These are phyloP conservation scores for Penicillium italicum DNA, from an alignment of 2,329 filamentous ascomycete genomes.

Conservation along the genomic window DNA sequence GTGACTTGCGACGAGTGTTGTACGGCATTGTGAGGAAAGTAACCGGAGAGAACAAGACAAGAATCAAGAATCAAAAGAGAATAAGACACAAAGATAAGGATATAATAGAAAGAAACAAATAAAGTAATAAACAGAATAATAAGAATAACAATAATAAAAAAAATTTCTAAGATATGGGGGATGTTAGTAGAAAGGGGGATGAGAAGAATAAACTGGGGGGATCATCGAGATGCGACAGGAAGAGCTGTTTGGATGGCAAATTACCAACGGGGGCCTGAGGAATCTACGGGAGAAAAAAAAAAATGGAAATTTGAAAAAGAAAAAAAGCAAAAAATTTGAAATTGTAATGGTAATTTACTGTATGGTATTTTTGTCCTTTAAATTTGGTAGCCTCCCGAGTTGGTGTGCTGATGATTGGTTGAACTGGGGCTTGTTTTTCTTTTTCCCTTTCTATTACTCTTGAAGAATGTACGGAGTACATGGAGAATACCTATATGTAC, in stretches of 20 bases:
- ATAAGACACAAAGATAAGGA: not conserved
- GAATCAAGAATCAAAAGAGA: slow-evolving; percentile 8
- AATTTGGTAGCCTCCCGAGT: slow-evolving; percentile 16
- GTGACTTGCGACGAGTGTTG: slow-evolving; percentile 93
- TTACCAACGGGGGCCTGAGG: slow-evolving; percentile 16
- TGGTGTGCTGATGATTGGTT: slow-evolving; percentile 25
- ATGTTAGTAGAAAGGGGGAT: slow-evolving; percentile 14
- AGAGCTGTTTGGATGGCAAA: slow-evolving; percentile 19
- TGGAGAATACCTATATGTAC: not conserved
- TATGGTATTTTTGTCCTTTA: slow-evolving; percentile 14
- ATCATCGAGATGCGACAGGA: slow-evolving; percentile 21
- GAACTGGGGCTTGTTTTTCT: not conserved
- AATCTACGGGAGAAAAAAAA: slow-evolving; percentile 8
- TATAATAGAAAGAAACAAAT: slow-evolving; percentile 9
- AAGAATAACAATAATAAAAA: slow-evolving; percentile 18
- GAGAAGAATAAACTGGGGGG: slow-evolving; percentile 16
- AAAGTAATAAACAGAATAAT: slow-evolving; percentile 16
- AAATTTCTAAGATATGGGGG: slow-evolving; percentile 5
- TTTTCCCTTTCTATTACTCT: slow-evolving; percentile 4
- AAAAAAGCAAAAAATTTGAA: not conserved
- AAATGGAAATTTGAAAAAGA: not conserved
- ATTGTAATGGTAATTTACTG: not conserved
- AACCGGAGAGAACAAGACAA: slow-evolving; percentile 19
- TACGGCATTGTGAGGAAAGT: slow-evolving; percentile 67
- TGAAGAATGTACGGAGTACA: not conserved